phyloP scores from a whole-genome alignment of 2,329 filamentous ascomycete genomes.

The Paraconiothyrium brasiliense region DNA sequence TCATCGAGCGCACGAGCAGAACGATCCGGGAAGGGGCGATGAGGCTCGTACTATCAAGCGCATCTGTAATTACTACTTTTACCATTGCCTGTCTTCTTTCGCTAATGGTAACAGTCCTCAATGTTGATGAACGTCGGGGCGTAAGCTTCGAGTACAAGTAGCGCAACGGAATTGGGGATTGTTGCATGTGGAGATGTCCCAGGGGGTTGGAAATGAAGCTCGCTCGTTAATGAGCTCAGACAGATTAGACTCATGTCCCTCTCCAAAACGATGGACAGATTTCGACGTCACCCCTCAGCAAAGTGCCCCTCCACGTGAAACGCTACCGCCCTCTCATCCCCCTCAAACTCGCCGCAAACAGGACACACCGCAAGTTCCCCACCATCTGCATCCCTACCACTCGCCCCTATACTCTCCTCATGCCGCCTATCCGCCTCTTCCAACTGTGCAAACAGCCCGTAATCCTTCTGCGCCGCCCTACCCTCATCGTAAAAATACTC shows the following conservation, averaged over 20 bases:
- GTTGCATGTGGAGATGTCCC: not conserved
- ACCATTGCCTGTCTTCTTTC: too few relatives aligned
- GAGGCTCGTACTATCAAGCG: not conserved
- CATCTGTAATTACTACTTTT: not conserved
- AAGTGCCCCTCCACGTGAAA: constrained; percentile 73
- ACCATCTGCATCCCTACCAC: constrained; percentile 22
- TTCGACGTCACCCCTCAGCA: constrained; percentile 18
- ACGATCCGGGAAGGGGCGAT: constrained; percentile 7
- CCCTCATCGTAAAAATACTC: constrained; percentile 44
- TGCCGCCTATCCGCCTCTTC: constrained; percentile 39
- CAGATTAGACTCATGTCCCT: not conserved
- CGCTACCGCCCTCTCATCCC: constrained; percentile 73
- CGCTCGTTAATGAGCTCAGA: not conserved
- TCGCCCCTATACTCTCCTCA: constrained; percentile 33
- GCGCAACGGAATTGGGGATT: not conserved
- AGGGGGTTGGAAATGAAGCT: not conserved
- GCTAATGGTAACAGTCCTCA: not conserved
- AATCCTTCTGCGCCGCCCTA: constrained; percentile 12
- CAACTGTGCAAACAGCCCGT: constrained; percentile 34
- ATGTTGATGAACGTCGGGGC: not conserved
- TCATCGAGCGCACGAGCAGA: constrained; percentile 22
- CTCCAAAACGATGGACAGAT: not conserved
- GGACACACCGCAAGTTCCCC: constrained; percentile 61
- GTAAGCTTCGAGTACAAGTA: not conserved
- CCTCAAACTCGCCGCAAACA: constrained; percentile 72